These are phyloP conservation scores for Macrolepiota dolichaula DNA, from an alignment of 768 basidiomycete species.

Conservation along the genomic window DNA sequence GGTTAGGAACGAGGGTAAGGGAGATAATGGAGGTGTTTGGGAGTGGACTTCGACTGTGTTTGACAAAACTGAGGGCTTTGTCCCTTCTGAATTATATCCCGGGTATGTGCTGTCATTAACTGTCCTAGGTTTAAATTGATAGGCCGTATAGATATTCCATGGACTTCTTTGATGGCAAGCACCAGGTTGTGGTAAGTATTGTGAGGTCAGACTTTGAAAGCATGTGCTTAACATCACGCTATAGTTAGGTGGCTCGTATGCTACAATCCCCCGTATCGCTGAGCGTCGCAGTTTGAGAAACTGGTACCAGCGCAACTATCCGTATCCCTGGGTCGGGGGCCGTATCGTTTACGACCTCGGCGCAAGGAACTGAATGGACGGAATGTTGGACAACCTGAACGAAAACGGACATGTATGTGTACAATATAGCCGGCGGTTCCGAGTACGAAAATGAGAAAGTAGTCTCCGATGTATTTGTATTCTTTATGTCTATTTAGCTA, in stretches of 20 bases:
- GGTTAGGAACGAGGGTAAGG: constrained; percentile 46
- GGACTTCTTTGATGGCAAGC: constrained; percentile 89
- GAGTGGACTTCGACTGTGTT: constrained; percentile 92
- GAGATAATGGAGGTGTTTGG: constrained; percentile 95
- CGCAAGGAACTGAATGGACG: background rate
- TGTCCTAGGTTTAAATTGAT: background rate
- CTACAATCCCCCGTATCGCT: constrained; percentile 78
- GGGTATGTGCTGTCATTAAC: constrained; percentile 45
- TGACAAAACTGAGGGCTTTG: constrained; percentile 71
- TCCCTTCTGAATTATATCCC: constrained; percentile 77
- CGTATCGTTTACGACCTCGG: constrained; percentile 45
- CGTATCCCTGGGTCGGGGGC: constrained; percentile 85
- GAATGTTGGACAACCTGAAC: background rate
- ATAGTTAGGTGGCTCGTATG: constrained; percentile 89
- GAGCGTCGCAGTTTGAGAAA: constrained; percentile 78
- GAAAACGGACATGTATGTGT: constrained; percentile 1
- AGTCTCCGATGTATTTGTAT: background rate
- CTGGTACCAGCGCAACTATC: constrained; percentile 91
- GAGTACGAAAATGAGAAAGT: background rate
- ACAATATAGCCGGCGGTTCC: background rate
- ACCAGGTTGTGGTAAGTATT: constrained; percentile 79
- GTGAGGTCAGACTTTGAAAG: background rate
- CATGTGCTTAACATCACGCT: constrained; percentile 12
- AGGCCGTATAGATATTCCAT: constrained; percentile 54
- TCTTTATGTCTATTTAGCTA: constrained; percentile 11